These are phyloP conservation scores for Nitzschia inconspicua DNA, from an alignment of 108 stramenopile species.

Conservation along the genomic window DNA sequence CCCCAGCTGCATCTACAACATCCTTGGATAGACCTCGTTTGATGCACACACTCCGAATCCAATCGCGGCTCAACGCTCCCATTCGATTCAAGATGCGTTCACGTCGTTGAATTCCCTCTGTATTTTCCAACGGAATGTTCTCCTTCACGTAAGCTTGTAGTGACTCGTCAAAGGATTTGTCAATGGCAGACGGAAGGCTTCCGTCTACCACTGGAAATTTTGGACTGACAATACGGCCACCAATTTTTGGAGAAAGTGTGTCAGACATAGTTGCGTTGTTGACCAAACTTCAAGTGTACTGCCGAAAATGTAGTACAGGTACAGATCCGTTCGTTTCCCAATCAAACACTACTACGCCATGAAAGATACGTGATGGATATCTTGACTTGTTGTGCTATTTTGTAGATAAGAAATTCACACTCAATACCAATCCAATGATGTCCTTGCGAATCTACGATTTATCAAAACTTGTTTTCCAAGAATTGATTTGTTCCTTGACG, in stretches of 20 bases:
- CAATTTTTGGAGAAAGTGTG: constrained; percentile 52
- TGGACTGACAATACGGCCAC: constrained; percentile 71
- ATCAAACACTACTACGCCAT: too few species aligned
- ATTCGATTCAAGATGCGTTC: constrained; percentile 79
- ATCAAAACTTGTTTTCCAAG: too few species aligned
- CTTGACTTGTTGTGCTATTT: too few species aligned
- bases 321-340: too few species aligned
- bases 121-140: constrained; percentile 72
- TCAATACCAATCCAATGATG: too few species aligned
- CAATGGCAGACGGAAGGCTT: constrained; percentile 43
- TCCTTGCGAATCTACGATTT: too few species aligned
- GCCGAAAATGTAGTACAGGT: too few species aligned
- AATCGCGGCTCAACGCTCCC: constrained; percentile 62
- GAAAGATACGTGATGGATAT: too few species aligned
- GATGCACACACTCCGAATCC: constrained; percentile 64
- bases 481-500: too few species aligned
- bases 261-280: too few species aligned
- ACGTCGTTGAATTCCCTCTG: constrained; percentile 66
- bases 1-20: constrained; percentile 69
- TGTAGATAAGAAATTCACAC: too few species aligned
- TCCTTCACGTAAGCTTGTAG: constrained; percentile 41
- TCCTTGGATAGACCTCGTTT: constrained; percentile 54
- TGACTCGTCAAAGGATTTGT: constrained; percentile 49
- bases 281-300: too few species aligned
- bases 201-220: constrained; percentile 77